Evolutionary conservation across 2,329 filamentous ascomycete genomes (phyloP), one percentile per base, ranked within the genome.

Genomic region (Penicillium nordicum): DNA sequence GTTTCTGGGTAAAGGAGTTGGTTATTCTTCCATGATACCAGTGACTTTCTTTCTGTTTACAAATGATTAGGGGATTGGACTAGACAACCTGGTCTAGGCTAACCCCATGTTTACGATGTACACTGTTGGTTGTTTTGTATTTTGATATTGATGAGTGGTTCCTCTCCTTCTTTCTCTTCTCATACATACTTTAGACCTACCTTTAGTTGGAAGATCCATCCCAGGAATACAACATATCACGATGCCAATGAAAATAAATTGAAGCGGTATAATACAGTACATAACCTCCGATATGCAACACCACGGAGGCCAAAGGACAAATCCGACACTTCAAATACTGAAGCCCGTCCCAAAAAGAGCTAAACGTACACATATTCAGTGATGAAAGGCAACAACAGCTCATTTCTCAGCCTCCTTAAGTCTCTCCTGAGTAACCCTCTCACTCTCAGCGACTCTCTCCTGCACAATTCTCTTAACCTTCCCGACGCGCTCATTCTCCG

Each of bases 11-110:
- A 58, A 63, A 62, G 63, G 62, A 64, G 63, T 65, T 65, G 58
- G 56, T 61, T 62, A 60, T 62, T 64, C 58, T 63, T 64, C 57
- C 51, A 42, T 65, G 63, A 65, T 65, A 65, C 62, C 63, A 63
- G 61, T 64, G 37, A 62, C 58, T 59, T 62, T 55, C 61, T 63
- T 59, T 60, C 57, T 50, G 53, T 62, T 59, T 63, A 38, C 62
- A 55, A 58, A 43, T 57, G 45, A 59, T 61, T 45, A 55, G 44
- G 50, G 53, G 30, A 53, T 58, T 51, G 47, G 36, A 42, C 30
- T 57, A 44, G 48, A 57, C 43, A 34, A 16, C 9, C 11, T 23
- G 21, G 52, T 57, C 59, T 51, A 42, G 49, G 38, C 52, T 41
- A 48, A 27, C 23, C 36, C 36, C 18, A 23, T 38, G 40, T 55